Conservation (phyloP, 306 rosid genomes). For the Cicer bijugum region DNA sequence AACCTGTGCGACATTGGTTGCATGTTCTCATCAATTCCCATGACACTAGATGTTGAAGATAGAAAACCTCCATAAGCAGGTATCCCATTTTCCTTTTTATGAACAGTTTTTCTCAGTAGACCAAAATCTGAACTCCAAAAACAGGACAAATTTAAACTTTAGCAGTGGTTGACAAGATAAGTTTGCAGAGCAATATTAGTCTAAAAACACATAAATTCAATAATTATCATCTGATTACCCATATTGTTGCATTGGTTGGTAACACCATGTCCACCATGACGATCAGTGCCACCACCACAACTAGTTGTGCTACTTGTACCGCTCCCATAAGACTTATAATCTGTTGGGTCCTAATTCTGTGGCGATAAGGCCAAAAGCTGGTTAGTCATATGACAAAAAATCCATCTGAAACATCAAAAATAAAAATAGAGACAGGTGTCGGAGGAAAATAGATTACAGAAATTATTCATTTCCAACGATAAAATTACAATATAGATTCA, state of each 20-base stretch:
- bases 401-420: not conserved
- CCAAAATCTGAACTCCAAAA: constrained; percentile 64
- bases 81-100: constrained; percentile 82
- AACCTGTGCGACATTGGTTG: constrained; percentile 70
- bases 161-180: not conserved
- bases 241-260: constrained; percentile 59
- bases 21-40: constrained; percentile 55
- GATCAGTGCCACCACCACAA: constrained; percentile 66
- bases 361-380: constrained; percentile 30
- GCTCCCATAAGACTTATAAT: constrained; percentile 78
- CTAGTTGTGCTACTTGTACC: constrained; percentile 55
- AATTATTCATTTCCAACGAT: not conserved
- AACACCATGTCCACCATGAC: constrained; percentile 72
- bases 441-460: not conserved
- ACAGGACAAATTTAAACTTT: not conserved
- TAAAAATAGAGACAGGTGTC: not conserved
- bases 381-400: not conserved
- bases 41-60: constrained; percentile 51
- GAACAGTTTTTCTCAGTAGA: constrained; percentile 60
- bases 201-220: not conserved
- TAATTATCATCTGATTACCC: constrained; percentile 49
- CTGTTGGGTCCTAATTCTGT: constrained; percentile 74
- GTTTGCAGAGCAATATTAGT: constrained; percentile 4
- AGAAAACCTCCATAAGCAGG: constrained; percentile 58
- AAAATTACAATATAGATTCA: constrained; percentile 1